A percentile compares a stretch with the other conserved stretches of the same genome.
These are phyloP conservation scores for Periconia macrospinosa DNA, from an alignment of 2,329 filamentous ascomycete species.

Conservation along the genomic window DNA sequence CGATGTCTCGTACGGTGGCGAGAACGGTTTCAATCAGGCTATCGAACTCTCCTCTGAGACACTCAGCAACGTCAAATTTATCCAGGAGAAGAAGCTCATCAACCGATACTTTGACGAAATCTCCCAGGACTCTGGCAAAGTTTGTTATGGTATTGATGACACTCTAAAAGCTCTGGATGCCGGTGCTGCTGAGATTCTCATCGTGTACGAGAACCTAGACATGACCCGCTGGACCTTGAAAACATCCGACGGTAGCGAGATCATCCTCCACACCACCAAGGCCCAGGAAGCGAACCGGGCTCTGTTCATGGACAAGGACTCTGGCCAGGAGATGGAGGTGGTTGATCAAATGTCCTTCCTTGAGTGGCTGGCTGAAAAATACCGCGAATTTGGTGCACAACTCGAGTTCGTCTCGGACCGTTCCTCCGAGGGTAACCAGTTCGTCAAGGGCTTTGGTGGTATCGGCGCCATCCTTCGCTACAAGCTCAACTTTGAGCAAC, in stretches of 20 bases:
- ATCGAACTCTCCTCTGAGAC: conserved; percentile 96
- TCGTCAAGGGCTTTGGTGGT: conserved; percentile 98
- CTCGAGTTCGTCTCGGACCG: conserved; percentile 98
- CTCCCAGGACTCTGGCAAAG: conserved; percentile 92
- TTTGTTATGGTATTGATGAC: conserved; percentile 98
- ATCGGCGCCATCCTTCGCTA: conserved; percentile 97
- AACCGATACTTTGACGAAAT: conserved; percentile 99
- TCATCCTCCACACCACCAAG: conserved; percentile 87
- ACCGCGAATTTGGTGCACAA: conserved; percentile 94
- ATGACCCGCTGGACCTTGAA: conserved; percentile 91
- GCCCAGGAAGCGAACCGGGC: conserved; percentile 76
- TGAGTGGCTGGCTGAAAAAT: conserved; percentile 99
- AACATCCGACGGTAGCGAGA: conserved; percentile 70
- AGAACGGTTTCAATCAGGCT: conserved; percentile 99
- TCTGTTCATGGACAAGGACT: conserved; percentile 92
- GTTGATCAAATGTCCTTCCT: conserved; percentile 86
- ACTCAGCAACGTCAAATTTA: conserved; percentile 98
- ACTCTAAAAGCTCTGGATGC: conserved; percentile 96
- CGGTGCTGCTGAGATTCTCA: conserved; percentile 89
- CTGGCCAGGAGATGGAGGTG: conserved; percentile 96
- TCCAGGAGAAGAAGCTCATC: conserved; percentile 99
- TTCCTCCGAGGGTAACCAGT: conserved; percentile 98
- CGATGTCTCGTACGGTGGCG: conserved; percentile 96
- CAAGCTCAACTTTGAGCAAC: conserved; percentile 99
- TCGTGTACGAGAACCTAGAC: conserved; percentile 97